Conservation (phyloP, 345 rosid genomes). For the Combretum micranthum region DNA sequence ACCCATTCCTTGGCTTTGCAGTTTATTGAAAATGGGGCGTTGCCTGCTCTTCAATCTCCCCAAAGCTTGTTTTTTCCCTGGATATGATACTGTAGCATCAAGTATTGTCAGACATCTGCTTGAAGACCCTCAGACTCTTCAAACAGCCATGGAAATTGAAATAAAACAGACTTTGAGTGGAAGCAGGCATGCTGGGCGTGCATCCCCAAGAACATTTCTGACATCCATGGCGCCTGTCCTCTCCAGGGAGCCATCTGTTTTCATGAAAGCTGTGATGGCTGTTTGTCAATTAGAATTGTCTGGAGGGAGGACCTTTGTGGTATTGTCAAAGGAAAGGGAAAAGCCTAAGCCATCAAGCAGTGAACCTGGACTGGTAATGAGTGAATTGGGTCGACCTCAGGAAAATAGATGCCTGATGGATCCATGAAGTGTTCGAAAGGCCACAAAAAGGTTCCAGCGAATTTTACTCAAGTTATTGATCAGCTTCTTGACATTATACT, state of each 20-base stretch:
- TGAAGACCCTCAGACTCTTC: conserved; percentile 96
- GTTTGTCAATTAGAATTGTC: conserved; percentile 88
- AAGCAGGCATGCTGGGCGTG: conserved; percentile 65
- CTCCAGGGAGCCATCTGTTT: conserved; percentile 80
- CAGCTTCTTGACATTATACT: conserved; percentile 88
- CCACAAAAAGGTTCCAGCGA: conserved; percentile 76
- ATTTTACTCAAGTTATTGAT: conserved; percentile 81
- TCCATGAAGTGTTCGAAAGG: conserved; percentile 64
- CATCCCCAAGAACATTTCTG: conserved; percentile 57
- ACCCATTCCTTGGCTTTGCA: conserved; percentile 66
- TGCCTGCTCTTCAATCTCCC: conserved; percentile 73
- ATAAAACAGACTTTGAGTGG: conserved; percentile 73
- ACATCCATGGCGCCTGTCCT: conserved; percentile 88
- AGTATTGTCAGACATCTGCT: conserved; percentile 81
- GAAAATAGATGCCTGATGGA: conserved; percentile 75
- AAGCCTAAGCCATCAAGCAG: conserved; percentile 49
- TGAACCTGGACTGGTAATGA: conserved; percentile 49
- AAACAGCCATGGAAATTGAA: conserved; percentile 95
- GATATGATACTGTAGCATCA: conserved; percentile 86
- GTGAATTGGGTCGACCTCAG: conserved; percentile 59
- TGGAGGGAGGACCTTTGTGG: conserved; percentile 73
- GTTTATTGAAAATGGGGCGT: conserved; percentile 82
- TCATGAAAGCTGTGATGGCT: conserved; percentile 77
- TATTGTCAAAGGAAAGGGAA: conserved; percentile 69
- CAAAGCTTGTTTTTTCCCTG: conserved; percentile 77